Percentiles rank a stretch among this genome's conserved stretches.
These are phyloP conservation scores for Salix dunnii DNA, from an alignment of 345 rosid species.

Conservation along the genomic window DNA sequence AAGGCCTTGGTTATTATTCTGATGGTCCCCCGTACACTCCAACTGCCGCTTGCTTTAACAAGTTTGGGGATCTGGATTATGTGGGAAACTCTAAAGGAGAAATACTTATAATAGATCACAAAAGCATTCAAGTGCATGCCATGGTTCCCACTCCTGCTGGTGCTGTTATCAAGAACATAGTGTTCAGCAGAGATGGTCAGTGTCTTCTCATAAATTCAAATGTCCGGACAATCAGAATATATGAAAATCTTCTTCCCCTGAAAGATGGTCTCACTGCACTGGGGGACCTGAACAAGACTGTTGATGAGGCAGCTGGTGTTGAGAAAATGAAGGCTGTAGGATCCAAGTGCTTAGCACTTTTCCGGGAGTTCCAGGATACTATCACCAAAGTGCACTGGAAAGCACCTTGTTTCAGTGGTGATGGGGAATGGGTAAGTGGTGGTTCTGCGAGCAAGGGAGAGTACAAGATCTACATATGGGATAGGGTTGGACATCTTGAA, in stretches of 20 bases:
- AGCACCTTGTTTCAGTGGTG: constrained; percentile 97
- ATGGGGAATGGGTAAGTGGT: constrained; percentile 95
- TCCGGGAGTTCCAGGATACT: constrained; percentile 93
- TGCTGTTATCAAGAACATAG: constrained; percentile 76
- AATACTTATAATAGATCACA: constrained; percentile 77
- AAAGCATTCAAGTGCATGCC: constrained; percentile 57
- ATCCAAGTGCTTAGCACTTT: constrained; percentile 72
- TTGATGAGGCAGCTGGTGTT: constrained; percentile 48
- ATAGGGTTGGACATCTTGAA: constrained; percentile 89
- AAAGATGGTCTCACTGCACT: constrained; percentile 54
- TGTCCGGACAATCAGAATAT: constrained; percentile 84
- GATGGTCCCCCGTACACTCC: constrained; percentile 74
- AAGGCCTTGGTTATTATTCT: neutral
- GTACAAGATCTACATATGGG: constrained; percentile 98
- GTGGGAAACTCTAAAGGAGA: constrained; percentile 96
- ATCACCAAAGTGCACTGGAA: constrained; percentile 96
- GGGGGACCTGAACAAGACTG: constrained; percentile 40
- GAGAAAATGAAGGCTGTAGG: constrained; percentile 82
- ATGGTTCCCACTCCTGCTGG: constrained; percentile 62
- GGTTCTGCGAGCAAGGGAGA: constrained; percentile 98
- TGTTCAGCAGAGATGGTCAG: constrained; percentile 83
- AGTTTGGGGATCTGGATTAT: constrained; percentile 87
- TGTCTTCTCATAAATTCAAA: constrained; percentile 94
- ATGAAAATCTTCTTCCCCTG: constrained; percentile 80
- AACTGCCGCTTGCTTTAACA: constrained; percentile 93